phyloP scores from a whole-genome alignment of 805 yeast species.

The Teunomyces barrocoloradensis region DNA sequence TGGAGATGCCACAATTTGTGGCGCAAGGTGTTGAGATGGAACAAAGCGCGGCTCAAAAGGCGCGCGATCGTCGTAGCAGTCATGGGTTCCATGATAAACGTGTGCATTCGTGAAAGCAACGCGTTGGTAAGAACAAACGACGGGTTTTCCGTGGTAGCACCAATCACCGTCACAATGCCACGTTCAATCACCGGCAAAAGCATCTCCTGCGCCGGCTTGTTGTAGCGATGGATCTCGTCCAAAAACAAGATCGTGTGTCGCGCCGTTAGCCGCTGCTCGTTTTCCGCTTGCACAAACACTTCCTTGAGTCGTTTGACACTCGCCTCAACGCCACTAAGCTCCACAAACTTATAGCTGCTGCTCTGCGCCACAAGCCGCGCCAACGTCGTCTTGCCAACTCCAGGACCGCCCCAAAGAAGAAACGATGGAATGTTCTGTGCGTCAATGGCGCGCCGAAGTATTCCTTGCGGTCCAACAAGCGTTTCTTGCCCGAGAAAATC shows the following conservation, averaged over 20 bases:
- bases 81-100: conserved; percentile 43
- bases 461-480: conserved; percentile 36
- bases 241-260: conserved; percentile 32
- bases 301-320: conserved; percentile 36
- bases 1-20: conserved; percentile 49
- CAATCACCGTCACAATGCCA: conserved; percentile 39
- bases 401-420: conserved; percentile 45
- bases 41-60: conserved; percentile 36
- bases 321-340: conserved; percentile 39
- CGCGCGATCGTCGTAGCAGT: conserved; percentile 29
- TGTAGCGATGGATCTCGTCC: conserved; percentile 45
- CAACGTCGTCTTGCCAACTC: conserved; percentile 43
- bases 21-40: conserved; percentile 56
- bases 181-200: conserved; percentile 42
- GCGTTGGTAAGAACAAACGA: conserved; percentile 44
- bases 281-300: conserved; percentile 35
- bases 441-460: conserved; percentile 31
- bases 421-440: conserved; percentile 39
- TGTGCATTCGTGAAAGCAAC: conserved; percentile 42
- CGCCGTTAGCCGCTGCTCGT: conserved; percentile 33
- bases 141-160: conserved; percentile 65
- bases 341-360: conserved; percentile 32
- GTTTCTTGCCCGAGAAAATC: conserved; percentile 44
- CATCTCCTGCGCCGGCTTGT: conserved; percentile 42
- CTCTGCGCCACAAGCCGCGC: conserved; percentile 38